Percentiles rank a stretch among this genome's conserved stretches.
phyloP scores from a whole-genome alignment of 306 rosid species.

The Begonia fuchsioides region DNA sequence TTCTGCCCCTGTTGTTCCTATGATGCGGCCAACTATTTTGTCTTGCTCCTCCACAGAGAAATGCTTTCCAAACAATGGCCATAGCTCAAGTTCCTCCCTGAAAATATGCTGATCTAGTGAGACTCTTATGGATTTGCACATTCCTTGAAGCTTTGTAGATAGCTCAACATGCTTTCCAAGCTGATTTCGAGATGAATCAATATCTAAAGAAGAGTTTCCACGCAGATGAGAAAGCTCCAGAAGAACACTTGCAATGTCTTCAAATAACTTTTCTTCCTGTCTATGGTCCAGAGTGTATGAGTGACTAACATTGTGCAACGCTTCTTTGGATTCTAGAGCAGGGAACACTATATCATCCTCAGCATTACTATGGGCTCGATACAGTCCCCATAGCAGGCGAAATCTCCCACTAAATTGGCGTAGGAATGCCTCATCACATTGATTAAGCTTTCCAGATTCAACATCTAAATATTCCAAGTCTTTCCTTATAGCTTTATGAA shows the following conservation, averaged over 20 bases:
- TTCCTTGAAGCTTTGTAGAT: conserved; percentile 97
- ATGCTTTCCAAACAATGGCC: conserved; percentile 93
- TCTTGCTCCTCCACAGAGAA: conserved; percentile 98
- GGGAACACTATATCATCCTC: conserved; percentile 98
- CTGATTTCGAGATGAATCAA: conserved; percentile 26
- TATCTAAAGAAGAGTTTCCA: conserved; percentile 31
- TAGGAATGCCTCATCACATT: conserved; percentile 61
- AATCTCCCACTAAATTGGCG: conserved; percentile 83
- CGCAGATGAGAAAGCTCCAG: conserved; percentile 77
- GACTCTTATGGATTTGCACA: conserved; percentile 91
- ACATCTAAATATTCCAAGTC: conserved; percentile 94
- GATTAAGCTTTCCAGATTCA: conserved; percentile 93
- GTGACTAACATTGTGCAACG: conserved; percentile 95
- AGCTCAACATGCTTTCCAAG: conserved; percentile 66
- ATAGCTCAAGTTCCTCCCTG: conserved; percentile 93
- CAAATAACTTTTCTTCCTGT: conserved; percentile 86
- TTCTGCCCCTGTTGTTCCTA: conserved; percentile 99
- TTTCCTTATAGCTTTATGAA: conserved; percentile 94
- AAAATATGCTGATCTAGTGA: conserved; percentile 92
- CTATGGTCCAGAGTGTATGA: conserved; percentile 91
- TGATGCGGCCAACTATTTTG: conserved; percentile 85
- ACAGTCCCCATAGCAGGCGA: conserved; percentile 94
- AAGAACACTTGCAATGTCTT: conserved; percentile 72
- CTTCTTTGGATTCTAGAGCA: conserved; percentile 92
- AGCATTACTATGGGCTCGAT: conserved; percentile 98